Conservation (phyloP, 2,329 filamentous ascomycete genomes). For the Colletotrichum viniferum region DNA sequence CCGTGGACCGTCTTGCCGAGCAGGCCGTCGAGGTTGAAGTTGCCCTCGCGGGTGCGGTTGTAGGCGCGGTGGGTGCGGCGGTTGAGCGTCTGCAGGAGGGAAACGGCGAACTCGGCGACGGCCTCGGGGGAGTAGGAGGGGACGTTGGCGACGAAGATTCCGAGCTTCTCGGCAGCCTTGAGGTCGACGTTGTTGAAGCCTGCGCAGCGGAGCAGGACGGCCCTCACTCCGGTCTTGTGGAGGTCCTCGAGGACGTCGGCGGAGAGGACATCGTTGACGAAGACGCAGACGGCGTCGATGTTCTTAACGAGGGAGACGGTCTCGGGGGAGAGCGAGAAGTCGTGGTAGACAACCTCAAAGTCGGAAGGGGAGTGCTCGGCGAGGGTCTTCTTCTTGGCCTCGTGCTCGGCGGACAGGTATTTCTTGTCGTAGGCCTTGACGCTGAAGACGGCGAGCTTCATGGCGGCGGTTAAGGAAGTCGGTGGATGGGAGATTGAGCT, state of each 20-base stretch:
- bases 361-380: slow-evolving; percentile 33
- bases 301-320: slow-evolving; percentile 55
- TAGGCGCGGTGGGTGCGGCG: slow-evolving; percentile 71
- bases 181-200: slow-evolving; percentile 74
- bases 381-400: slow-evolving; percentile 7
- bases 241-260: slow-evolving; percentile 56
- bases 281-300: slow-evolving; percentile 66
- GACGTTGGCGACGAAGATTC: slow-evolving; percentile 68
- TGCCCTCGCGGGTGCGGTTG: slow-evolving; percentile 71
- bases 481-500: not conserved
- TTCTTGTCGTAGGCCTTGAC: slow-evolving; percentile 66
- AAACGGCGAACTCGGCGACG: slow-evolving; percentile 73
- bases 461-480: slow-evolving; percentile 24
- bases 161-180: slow-evolving; percentile 53
- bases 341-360: slow-evolving; percentile 60
- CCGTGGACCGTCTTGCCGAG: slow-evolving; percentile 64
- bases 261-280: slow-evolving; percentile 68
- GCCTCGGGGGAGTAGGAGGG: slow-evolving; percentile 73
- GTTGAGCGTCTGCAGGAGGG: slow-evolving; percentile 69
- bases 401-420: slow-evolving; percentile 50
- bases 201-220: slow-evolving; percentile 69
- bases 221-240: slow-evolving; percentile 53
- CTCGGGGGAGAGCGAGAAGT: slow-evolving; percentile 58
- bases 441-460: slow-evolving; percentile 69
- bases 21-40: slow-evolving; percentile 70